phyloP scores from a whole-genome alignment of 2,329 filamentous ascomycete species.

The Sclerotinia minor region DNA sequence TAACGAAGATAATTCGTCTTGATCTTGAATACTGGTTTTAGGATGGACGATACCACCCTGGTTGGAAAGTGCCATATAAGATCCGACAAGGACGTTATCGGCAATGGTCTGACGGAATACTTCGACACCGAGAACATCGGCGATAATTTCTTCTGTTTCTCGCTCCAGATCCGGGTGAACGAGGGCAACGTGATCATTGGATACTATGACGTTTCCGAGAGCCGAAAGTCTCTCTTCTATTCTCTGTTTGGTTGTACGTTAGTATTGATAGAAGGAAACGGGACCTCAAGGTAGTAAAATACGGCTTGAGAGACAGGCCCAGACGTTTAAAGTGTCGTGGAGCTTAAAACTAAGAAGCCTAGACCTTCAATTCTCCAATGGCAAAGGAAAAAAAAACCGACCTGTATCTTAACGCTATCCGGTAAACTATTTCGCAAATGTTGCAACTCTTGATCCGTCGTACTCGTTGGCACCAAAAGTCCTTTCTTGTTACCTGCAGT shows the following conservation, averaged over 20 bases:
- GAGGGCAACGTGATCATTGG: constrained; percentile 94
- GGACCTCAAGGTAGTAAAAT: neutral
- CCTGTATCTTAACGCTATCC: constrained; percentile 80
- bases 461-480: constrained; percentile 91
- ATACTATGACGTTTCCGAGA: constrained; percentile 93
- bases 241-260: constrained; percentile 53
- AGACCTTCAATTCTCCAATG: neutral
- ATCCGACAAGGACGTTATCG: constrained; percentile 94
- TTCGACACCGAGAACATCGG: constrained; percentile 86
- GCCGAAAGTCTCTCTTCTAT: constrained; percentile 97
- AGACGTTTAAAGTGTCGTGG: neutral
- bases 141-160: constrained; percentile 98
- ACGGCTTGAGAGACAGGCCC: neutral
- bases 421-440: constrained; percentile 94
- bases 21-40: constrained; percentile 94
- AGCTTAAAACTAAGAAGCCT: neutral
- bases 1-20: constrained; percentile 92
- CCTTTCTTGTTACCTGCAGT: constrained; percentile 97
- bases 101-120: constrained; percentile 93
- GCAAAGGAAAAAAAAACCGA: constrained; percentile 27
- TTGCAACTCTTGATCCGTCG: constrained; percentile 96
- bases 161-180: constrained; percentile 95
- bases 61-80: constrained; percentile 95
- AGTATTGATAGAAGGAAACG: neutral
- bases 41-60: constrained; percentile 96